phyloP scores from a whole-genome alignment of 169 alveolate genomes.

The Neospora caninum region DNA sequence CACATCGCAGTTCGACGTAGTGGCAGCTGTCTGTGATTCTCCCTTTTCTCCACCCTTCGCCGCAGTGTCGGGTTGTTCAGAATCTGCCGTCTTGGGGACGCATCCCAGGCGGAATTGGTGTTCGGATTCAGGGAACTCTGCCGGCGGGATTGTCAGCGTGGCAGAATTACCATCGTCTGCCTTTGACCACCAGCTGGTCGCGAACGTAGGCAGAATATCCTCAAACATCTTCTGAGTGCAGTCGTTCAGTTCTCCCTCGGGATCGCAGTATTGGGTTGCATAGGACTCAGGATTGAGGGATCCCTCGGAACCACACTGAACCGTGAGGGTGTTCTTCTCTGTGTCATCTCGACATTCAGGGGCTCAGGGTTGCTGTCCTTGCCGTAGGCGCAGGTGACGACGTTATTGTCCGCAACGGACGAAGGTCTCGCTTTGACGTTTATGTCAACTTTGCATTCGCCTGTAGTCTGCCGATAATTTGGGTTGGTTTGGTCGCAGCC shows the following conservation, averaged over 20 bases:
- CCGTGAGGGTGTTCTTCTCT: background rate
- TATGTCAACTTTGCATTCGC: background rate
- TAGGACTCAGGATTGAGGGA: background rate
- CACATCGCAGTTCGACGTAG: background rate
- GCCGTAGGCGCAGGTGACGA: slow-evolving; percentile 13
- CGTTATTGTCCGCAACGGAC: background rate
- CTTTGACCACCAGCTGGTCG: too few relatives aligned
- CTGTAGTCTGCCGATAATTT: too few relatives aligned
- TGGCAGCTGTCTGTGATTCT: background rate
- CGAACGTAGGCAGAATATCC: too few relatives aligned
- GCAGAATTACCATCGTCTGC: too few relatives aligned
- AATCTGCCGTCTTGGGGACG: background rate
- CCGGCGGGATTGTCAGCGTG: too few relatives aligned
- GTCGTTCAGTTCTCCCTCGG: background rate
- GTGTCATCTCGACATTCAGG: background rate
- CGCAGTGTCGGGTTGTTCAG: too few relatives aligned
- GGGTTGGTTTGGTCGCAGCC: too few relatives aligned
- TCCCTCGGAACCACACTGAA: background rate
- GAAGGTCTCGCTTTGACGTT: background rate
- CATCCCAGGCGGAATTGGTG: background rate
- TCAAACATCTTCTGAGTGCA: too few relatives aligned
- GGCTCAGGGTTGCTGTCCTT: background rate
- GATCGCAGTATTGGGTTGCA: background rate
- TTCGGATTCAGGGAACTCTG: background rate
- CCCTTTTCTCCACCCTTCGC: background rate